These are phyloP conservation scores for Asclepias syriaca DNA, from an alignment of 257 asterid species.

Conservation along the genomic window DNA sequence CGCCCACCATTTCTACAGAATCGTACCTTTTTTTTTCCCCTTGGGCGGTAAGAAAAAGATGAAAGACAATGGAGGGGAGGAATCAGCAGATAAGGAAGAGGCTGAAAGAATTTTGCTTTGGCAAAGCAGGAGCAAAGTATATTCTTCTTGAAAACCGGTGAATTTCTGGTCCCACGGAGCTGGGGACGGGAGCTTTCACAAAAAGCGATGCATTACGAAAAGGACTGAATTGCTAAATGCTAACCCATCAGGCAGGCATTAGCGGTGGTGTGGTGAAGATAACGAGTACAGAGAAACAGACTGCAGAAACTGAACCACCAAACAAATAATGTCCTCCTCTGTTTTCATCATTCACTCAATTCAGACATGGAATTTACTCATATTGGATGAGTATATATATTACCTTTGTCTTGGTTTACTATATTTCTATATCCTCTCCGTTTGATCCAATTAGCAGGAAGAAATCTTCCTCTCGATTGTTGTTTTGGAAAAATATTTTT, in stretches of 20 bases:
- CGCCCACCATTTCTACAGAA: slow-evolving; percentile 8
- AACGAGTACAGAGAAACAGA: background rate
- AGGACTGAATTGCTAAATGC: slow-evolving; percentile 5
- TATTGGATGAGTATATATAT: background rate
- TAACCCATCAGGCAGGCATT: background rate
- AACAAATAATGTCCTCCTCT: background rate
- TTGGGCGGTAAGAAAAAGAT: background rate
- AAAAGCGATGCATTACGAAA: background rate
- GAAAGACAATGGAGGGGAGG: slow-evolving; percentile 1
- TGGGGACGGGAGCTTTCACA: background rate
- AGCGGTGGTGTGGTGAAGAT: background rate
- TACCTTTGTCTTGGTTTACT: background rate
- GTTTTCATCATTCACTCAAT: background rate
- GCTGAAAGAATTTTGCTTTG: background rate
- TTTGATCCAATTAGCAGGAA: background rate
- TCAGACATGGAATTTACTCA: background rate
- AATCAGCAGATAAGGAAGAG: background rate
- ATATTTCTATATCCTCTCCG: background rate
- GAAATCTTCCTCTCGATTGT: too few species aligned
- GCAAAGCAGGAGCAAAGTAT: slow-evolving; percentile 19
- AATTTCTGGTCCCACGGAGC: background rate
- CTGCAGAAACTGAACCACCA: background rate
- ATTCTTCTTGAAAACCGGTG: slow-evolving; percentile 1
- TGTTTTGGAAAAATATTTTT: too few species aligned
- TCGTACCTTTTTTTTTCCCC: background rate